Evolutionary conservation across 1,139 yeast species (phyloP), one percentile per base, ranked within the genome.

Genomic region (Zygotorulaspora mrakii): DNA sequence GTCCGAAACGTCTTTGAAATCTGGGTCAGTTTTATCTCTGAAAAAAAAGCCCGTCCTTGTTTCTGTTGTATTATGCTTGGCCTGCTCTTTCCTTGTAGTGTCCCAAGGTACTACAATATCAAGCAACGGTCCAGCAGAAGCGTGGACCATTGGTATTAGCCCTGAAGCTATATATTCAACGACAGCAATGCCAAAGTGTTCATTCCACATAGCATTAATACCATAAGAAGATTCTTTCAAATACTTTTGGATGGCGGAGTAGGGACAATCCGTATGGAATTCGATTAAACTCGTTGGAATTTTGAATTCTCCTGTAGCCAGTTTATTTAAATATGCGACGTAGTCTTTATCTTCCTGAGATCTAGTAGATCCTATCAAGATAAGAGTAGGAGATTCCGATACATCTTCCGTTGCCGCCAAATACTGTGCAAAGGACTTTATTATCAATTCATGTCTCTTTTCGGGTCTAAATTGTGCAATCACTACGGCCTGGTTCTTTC

Each of bases 151-250:
- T 1, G 98, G 96, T 13, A 91, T 77, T 14, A 84, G 73, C 0
- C 97, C 97, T 39, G 86, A 76, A 1, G 94, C 82, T 68, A 85
- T 71, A 58, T 89, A 89, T 64, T 94, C 99, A 6, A 91, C 98
- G 5, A 91, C 94, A 1, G 96, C 94, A 57, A 94, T 94, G 13
- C 99, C 99, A 61, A 94, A 94, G 66, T 94, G 99, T 66, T 94
- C 99, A 63, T 94, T 91, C 98, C 98, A 94, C 99, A 94, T 94
- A 18, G 96, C 91, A 57, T 94, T 89, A 34, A 91, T 70, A 3
- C 98, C 98, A 53, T 77, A 80, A 27, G 79, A 77, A 2, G 89
- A 77, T 6, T 64, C 65, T n/a, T 69, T 57, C 32, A 94, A 68
- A 47, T 75, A 73, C 23, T 64, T 56, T 31, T 76, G 69, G 13